A percentile compares a stretch with the other conserved stretches of the same genome.
These are phyloP conservation scores for Fusarium incarnatum DNA, from an alignment of 2,329 filamentous ascomycete species.

Conservation along the genomic window DNA sequence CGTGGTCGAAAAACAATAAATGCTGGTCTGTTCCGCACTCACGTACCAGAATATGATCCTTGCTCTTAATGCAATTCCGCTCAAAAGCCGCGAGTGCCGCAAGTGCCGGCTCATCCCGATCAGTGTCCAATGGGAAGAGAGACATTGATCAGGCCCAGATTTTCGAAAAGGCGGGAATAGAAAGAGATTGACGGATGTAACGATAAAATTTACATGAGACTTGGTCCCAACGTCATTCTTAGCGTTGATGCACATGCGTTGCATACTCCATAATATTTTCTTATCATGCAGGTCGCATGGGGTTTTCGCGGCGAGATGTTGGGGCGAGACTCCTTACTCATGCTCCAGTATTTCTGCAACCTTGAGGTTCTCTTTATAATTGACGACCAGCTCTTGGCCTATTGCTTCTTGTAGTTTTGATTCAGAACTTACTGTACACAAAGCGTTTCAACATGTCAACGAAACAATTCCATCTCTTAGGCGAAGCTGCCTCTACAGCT, in stretches of 20 bases:
- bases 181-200: constrained; percentile 8
- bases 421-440: too few relatives aligned
- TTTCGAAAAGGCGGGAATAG: not conserved
- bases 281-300: not conserved
- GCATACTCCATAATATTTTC: not conserved
- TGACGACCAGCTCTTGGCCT: not conserved
- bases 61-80: not conserved
- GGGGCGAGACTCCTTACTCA: too few relatives aligned
- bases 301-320: too few relatives aligned
- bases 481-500: not conserved
- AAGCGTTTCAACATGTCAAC: too few relatives aligned
- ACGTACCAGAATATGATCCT: not conserved
- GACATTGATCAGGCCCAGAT: not conserved
- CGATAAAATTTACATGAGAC: not conserved
- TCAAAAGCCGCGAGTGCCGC: not conserved
- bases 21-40: not conserved
- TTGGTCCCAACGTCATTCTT: constrained; percentile 12
- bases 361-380: constrained; percentile 5
- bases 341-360: not conserved
- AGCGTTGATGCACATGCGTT: too few relatives aligned
- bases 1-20: not conserved
- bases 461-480: constrained; percentile 3
- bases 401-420: too few relatives aligned
- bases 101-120: not conserved
- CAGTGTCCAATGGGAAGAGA: not conserved